These are phyloP conservation scores for Neurospora sp. DNA, from an alignment of 495 filamentous ascomycete genomes.

Conservation along the genomic window DNA sequence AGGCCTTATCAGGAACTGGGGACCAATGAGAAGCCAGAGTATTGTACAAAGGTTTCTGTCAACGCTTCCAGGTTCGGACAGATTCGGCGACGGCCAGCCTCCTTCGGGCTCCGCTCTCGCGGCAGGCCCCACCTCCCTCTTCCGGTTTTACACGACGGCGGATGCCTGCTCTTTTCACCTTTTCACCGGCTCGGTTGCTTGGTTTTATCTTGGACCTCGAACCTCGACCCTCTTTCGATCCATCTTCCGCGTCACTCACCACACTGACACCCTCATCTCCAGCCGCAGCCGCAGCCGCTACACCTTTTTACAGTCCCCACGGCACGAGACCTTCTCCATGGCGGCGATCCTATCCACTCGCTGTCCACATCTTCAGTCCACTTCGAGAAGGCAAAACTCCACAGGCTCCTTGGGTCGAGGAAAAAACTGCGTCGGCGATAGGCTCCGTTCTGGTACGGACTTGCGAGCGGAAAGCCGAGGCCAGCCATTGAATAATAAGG, in stretches of 20 bases:
- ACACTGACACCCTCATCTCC: not conserved
- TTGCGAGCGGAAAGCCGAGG: not conserved
- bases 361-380: not conserved
- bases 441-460: not conserved
- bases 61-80: conserved; percentile 5
- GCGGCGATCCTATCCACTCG: not conserved
- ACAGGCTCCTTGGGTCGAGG: not conserved
- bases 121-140: not conserved
- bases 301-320: not conserved
- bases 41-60: conserved; percentile 18
- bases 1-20: conserved; percentile 11
- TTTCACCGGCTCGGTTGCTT: not conserved
- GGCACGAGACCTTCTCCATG: not conserved
- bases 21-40: conserved; percentile 15
- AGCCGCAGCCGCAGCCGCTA: not conserved
- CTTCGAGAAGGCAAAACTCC: not conserved
- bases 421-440: not conserved
- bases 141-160: not conserved
- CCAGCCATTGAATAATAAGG: not conserved
- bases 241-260: not conserved
- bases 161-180: not conserved
- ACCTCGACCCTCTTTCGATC: not conserved
- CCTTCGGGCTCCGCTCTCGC: not conserved
- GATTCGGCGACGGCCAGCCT: conserved; percentile 1
- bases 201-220: not conserved